Evolutionary conservation across 1,284 basidiomycete species (phyloP), one percentile per base, ranked within the genome.

Genomic region (Xerocomus cyaneibrunnescens): DNA sequence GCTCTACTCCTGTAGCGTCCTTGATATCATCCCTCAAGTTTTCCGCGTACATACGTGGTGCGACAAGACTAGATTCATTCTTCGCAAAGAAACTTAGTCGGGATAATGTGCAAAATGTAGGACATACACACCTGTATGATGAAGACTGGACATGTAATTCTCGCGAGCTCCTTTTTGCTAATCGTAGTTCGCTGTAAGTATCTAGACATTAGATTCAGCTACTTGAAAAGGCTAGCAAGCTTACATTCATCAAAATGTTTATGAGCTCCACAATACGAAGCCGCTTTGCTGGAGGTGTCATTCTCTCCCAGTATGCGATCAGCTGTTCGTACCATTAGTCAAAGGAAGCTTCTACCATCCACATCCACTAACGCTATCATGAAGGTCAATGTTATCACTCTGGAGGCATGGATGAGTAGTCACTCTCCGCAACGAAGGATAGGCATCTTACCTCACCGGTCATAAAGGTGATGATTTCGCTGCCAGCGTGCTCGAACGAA

Each of bases 401-500:
- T 86, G 48, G 27, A 38, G 36, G 47, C 25, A 48, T 42, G 31
- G 28, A 31, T 71, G 39, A 67, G 43, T 22, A n/a, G 9, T 17
- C 8, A 25, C 19, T 41, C 37, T 31, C 17, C 3, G 12, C 12
- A 21, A 10, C n/a, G 27, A 52, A 39, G 40, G 13, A 34, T 17
- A 23, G 8, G 16, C 16, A n/a, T 25, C 52, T 48, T 38, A 70
- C 66, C 47, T 68, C 83, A 69, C 84, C 80, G n/a, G 80, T 72
- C 54, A 83, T 70, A 51, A 81, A 76, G 14, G 70, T 72, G 22
- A 82, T 70, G 13, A 78, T 70, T 60, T 89, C 84, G 58, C 77
- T 79, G 14, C 77, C 77, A 5, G 80, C 78, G 50, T 85, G 80
- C 57, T 89, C 85, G 43, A 84, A 83, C 0, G 80, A 74, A 54